Conservation (phyloP, 169 alveolate species). For the Plasmodium gonderi region DNA sequence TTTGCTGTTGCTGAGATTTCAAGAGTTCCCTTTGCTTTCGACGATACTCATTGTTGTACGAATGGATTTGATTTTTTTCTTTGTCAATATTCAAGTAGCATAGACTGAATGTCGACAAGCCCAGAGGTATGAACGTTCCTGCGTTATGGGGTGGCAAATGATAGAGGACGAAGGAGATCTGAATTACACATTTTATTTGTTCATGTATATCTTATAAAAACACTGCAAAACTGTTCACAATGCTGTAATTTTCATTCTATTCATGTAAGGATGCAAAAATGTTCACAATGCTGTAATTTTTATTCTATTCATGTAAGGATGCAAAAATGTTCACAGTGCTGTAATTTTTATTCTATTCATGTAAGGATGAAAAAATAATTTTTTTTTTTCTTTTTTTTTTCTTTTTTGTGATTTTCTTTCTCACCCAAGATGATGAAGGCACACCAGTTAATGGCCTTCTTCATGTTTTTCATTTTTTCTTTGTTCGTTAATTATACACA, state of each 20-base stretch:
- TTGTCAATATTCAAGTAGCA: slow-evolving; percentile 55
- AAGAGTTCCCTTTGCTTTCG: slow-evolving; percentile 48
- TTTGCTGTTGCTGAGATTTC: not conserved
- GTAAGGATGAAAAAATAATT: not conserved
- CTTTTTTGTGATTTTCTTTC: too few relatives aligned
- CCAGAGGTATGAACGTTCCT: slow-evolving; percentile 66
- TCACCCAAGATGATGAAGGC: slow-evolving; percentile 49
- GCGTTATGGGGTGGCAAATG: not conserved
- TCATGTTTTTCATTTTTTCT: slow-evolving; percentile 17
- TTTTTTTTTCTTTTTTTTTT: not conserved
- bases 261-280: not conserved
- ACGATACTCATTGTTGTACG: slow-evolving; percentile 67
- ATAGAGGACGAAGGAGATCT: not conserved
- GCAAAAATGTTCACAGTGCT: too few relatives aligned
- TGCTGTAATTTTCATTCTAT: too few relatives aligned
- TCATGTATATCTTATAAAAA: too few relatives aligned
- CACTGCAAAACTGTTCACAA: too few relatives aligned
- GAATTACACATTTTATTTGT: too few relatives aligned
- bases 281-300: too few relatives aligned
- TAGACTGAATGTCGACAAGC: slow-evolving; percentile 35
- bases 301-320: not conserved
- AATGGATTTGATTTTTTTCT: slow-evolving; percentile 28
- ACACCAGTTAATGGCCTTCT: slow-evolving; percentile 27
- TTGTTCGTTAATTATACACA: not conserved
- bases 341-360: too few relatives aligned